These are phyloP conservation scores for Penicillium freii DNA, from an alignment of 2,329 filamentous ascomycete species.

Conservation along the genomic window DNA sequence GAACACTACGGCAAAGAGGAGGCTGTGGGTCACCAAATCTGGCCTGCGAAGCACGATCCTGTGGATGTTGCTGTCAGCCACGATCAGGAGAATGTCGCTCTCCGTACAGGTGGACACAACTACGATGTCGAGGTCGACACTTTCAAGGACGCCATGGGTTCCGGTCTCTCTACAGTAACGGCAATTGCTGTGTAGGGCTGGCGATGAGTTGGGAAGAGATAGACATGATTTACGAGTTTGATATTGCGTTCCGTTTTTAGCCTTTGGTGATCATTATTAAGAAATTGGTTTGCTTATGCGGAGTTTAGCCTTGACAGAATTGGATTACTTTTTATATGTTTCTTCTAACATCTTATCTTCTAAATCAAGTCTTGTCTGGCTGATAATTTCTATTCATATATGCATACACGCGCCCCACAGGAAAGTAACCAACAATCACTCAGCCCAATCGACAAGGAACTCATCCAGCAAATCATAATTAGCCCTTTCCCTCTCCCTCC, in stretches of 20 bases:
- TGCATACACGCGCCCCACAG: no score
- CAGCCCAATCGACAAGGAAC: slow-evolving; percentile 5
- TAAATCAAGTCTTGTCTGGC: background rate
- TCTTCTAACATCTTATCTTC: background rate
- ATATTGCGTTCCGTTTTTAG: background rate
- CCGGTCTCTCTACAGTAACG: background rate
- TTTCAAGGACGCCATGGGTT: background rate
- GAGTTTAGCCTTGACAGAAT: slow-evolving; percentile 1
- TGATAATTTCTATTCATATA: background rate
- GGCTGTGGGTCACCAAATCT: slow-evolving; percentile 49
- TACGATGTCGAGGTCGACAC: background rate
- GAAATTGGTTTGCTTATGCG: background rate
- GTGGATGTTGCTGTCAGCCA: background rate
- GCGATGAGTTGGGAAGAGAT: background rate
- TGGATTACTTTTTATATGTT: background rate
- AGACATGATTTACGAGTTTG: background rate
- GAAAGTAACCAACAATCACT: background rate
- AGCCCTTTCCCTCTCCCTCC: slow-evolving; percentile 1
- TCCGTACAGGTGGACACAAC: background rate
- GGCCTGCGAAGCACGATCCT: slow-evolving; percentile 44
- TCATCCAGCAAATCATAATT: slow-evolving; percentile 8
- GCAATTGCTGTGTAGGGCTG: background rate
- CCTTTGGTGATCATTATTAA: background rate
- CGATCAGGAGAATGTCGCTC: background rate
- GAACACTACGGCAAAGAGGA: slow-evolving; percentile 50